Conservation (phyloP, 1,284 basidiomycete genomes). For the Golubevia pallescens region DNA sequence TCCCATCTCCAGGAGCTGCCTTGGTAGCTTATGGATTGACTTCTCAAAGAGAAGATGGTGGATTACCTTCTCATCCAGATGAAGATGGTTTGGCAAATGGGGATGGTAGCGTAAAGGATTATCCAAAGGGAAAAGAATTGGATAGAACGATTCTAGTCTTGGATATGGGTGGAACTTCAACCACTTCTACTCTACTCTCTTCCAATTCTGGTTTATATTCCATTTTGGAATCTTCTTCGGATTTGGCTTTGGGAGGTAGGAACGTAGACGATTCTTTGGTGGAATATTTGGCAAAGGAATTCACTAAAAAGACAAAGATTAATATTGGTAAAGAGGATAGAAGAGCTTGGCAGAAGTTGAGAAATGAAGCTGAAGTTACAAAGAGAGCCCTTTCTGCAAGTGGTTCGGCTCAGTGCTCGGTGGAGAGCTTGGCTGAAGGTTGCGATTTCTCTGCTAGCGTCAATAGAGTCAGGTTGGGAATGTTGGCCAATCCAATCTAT, state of each 20-base stretch:
- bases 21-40: slow-evolving; percentile 69
- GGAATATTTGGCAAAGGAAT: slow-evolving; percentile 92
- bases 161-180: slow-evolving; percentile 59
- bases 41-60: slow-evolving; percentile 16
- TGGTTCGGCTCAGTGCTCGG: slow-evolving; percentile 82
- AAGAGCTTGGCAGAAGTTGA: slow-evolving; percentile 90
- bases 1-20: slow-evolving; percentile 84
- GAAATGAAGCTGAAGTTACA: slow-evolving; percentile 90
- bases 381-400: slow-evolving; percentile 91
- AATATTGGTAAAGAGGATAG: slow-evolving; percentile 69
- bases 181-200: slow-evolving; percentile 48
- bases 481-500: slow-evolving; percentile 80
- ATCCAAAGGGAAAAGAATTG: slow-evolving; percentile 45
- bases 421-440: slow-evolving; percentile 94
- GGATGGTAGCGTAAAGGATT: slow-evolving; percentile 18
- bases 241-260: slow-evolving; percentile 67
- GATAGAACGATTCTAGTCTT: slow-evolving; percentile 62
- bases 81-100: too few relatives aligned
- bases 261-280: slow-evolving; percentile 82
- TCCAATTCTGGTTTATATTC: slow-evolving; percentile 56
- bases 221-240: slow-evolving; percentile 38
- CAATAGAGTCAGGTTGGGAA: slow-evolving; percentile 91
- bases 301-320: slow-evolving; percentile 93
- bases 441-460: slow-evolving; percentile 89
- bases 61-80: slow-evolving; percentile 7